Base-by-base conservation (phyloP, 495 filamentous ascomycete genomes). In the Melanomma pulvis-pyrius region DNA sequence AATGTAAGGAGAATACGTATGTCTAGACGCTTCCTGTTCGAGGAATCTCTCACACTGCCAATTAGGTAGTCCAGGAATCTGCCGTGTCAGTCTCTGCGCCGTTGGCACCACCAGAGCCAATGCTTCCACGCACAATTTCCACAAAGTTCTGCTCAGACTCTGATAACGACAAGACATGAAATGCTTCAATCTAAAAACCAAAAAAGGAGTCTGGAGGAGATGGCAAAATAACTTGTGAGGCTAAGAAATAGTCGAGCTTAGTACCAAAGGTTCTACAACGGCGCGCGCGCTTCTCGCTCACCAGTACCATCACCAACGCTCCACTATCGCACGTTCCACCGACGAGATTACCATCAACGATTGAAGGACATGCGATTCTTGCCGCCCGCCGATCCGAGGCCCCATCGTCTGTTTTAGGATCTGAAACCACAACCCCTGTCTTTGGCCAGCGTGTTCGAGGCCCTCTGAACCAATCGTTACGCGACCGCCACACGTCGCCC, bases 381-480 rank as follows among this genome's bases (percentile, higher is more conserved):
- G 63, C 68, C 68, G 68, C 68, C 68, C 55, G 60, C 25, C 2
- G 58, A 67, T 71, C 53, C 17, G 32, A 17, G 30, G 44, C 15
- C 41, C 44, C n/a, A 48, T 58, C 48, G 58, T 56, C 53, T 59
- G 68, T 71, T 71, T 71, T 62, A 58, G 53, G 49, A 66, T 66
- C 65, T 71, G 69, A 74, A 74, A 71, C 68, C 63, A 47, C 17
- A 26, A 48, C 39, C 69, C 65, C 55, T 54, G 29, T 57, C 57
- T 32, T 39, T 54, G 53, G 65, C 65, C 64, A 58, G 21, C 67
- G 56, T 50, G 67, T 64, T 65, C 47, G 26, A 61, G 28, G 26
- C 59, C 30, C 15, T 61, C 65, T 28, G 34, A 29, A 30, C 72
- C 72, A 74, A 74, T 74, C 48, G 57, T 52, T 68, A 57, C 69